Base-by-base conservation (phyloP, 2,329 filamentous ascomycete species). In the Pezicula carpinea region DNA sequence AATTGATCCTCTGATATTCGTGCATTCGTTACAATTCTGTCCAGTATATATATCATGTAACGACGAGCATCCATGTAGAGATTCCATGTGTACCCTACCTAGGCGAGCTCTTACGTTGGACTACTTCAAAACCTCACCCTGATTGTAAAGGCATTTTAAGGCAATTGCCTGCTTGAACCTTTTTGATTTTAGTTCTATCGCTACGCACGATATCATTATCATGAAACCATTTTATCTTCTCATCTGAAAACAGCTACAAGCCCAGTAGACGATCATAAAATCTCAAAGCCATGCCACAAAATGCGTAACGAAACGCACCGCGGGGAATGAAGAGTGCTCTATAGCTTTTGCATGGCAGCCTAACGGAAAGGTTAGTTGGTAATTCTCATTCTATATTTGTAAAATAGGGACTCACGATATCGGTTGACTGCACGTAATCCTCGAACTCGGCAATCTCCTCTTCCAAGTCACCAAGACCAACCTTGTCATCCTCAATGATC, bases 401-500 rank as follows among this genome's bases (percentile, higher is more conserved):
- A 35, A 26, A 29, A 3, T 23, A 13, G 11, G 14, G 53, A 66
- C 74, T 69, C 70, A 78, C 85, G 66, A 96, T 69, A 70, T 97
- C 93, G 62, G 86, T 84, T 61, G 90, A 96, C 83, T 99, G 93
- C 66, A 99, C 90, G 70, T 89, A 86, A 69, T 99, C 93, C 77
- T 97, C 93, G 63, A 91, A 80, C 59, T 80, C 88, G 18, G 82
- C 80, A 64, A 97, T 95, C 76, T 87, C 65, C 68, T 89, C 83
- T 79, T 96, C 82, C 60, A 99, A 84, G 54, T 96, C 92, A 61
- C 85, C 81, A 57, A 88, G 70, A 59, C 88, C 91, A 67, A 99
- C 71, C 82, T 96, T 96, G 59, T 97, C 92, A 69, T 99, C 93
- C 79, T 97, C 93, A 57, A 97, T 77, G 62, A 97, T 90, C 61